phyloP scores from a whole-genome alignment of 306 rosid species.

The Acacia melanoxylon region DNA sequence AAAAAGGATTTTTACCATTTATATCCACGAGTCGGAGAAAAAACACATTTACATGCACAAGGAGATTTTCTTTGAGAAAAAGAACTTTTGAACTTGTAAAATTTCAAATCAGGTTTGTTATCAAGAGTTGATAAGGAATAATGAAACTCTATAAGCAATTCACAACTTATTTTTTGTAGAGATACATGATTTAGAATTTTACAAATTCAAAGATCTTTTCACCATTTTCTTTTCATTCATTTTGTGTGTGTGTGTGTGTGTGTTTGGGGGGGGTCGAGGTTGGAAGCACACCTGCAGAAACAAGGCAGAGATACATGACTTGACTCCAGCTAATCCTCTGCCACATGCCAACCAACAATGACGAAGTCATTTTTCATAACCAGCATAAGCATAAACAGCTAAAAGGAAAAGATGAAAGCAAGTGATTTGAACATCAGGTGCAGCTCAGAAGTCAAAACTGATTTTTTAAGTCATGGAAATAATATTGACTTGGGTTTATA shows the following conservation, averaged over 20 bases:
- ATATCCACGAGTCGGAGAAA: background rate
- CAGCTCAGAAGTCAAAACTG: background rate
- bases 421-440: background rate
- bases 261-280: too few relatives aligned
- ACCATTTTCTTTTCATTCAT: too few relatives aligned
- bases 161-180: too few relatives aligned
- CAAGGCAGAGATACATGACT: background rate
- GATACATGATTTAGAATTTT: too few relatives aligned
- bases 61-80: too few relatives aligned
- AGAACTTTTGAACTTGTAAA: too few relatives aligned
- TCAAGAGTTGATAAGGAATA: too few relatives aligned
- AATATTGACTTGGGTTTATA: background rate
- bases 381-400: background rate
- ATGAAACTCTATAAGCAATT: too few relatives aligned
- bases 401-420: background rate
- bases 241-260: too few relatives aligned
- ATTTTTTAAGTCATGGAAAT: background rate
- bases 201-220: too few relatives aligned
- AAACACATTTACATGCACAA: background rate
- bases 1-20: background rate
- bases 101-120: too few relatives aligned
- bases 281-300: conserved; percentile 21
- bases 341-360: conserved; percentile 19
- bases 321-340: conserved; percentile 33
- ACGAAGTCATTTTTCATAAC: conserved; percentile 14